Base-by-base conservation (phyloP, 2,329 filamentous ascomycete genomes). In the Cryphonectria carpinicola region DNA sequence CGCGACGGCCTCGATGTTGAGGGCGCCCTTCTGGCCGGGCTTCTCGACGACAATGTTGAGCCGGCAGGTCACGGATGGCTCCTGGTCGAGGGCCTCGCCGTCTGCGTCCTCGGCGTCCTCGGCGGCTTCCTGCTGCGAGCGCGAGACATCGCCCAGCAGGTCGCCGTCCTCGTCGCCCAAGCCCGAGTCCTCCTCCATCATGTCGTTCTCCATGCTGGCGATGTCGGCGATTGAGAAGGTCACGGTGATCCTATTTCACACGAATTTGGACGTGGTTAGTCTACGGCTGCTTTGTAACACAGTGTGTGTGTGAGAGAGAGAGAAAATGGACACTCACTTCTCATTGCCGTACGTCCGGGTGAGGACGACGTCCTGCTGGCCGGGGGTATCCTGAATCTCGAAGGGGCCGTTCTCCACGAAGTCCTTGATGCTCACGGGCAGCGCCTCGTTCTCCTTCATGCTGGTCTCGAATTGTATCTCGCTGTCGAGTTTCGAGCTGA, bases 31-130 rank as follows among this genome's bases (percentile, higher is more conserved):
- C 79, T 93, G 92, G 82, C 88, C 89, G 72, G 92, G 87, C 86
- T 97, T 97, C 87, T 97, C 94, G 71, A 99, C 88, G 65, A 95
- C 90, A 77, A 99, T 90, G 82, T 92, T 94, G 74, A 98, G 87
- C 75, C 92, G 91, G 77, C 92, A 93, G 70, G 95, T 94, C 80
- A 95, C 94, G 71, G 89, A 87, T 54, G 87, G 82, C 71, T 87
- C 84, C 68, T 82, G 79, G 68, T 82, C 77, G 17, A 81, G 81
- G 22, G 84, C 82, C 32, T 82, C 83, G 4, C 86, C 84, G 49
- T 86, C 86, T 58, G 41, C 41, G 17, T 82, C 76, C 32, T 84
- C 83, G 63, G 84, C 85, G 60, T 85, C 86, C 72, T 92, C 90
- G 5, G 83, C 81, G 75, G 88, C 87, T 69, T 86, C 86, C 72